These are phyloP conservation scores for Cryptococcus amylolentus DNA, from an alignment of 1,284 basidiomycete species.

Conservation along the genomic window DNA sequence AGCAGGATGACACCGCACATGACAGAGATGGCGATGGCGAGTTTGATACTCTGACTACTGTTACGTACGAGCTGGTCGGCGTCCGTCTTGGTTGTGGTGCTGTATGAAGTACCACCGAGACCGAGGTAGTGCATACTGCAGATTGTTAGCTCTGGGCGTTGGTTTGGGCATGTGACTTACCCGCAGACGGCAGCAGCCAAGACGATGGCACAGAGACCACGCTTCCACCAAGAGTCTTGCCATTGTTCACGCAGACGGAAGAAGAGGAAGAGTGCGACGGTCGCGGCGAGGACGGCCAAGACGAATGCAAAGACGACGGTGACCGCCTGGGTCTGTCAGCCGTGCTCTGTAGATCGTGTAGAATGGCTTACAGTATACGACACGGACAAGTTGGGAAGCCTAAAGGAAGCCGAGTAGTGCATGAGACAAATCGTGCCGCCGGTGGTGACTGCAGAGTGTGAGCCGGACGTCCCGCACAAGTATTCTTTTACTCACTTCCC, in stretches of 20 bases:
- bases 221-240: slow-evolving; percentile 54
- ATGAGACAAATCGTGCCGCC: slow-evolving; percentile 43
- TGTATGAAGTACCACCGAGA: slow-evolving; percentile 52
- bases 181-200: slow-evolving; percentile 53
- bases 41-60: slow-evolving; percentile 37
- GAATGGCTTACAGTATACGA: slow-evolving; percentile 29
- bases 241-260: slow-evolving; percentile 54
- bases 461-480: neutral
- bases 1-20: slow-evolving; percentile 54
- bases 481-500: slow-evolving; percentile 18
- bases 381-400: slow-evolving; percentile 40
- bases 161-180: slow-evolving; percentile 13
- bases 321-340: slow-evolving; percentile 24
- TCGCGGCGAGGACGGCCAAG: slow-evolving; percentile 52
- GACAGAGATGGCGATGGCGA: slow-evolving; percentile 52
- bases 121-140: slow-evolving; percentile 54
- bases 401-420: slow-evolving; percentile 54
- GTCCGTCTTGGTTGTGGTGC: slow-evolving; percentile 30
- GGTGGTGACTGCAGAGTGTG: neutral
- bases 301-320: slow-evolving; percentile 52
- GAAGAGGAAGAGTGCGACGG: slow-evolving; percentile 52
- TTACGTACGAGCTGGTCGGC: slow-evolving; percentile 24
- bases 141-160: no score
- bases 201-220: slow-evolving; percentile 48
- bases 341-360: neutral